A percentile compares a stretch with the other conserved stretches of the same genome.
These are phyloP conservation scores for Draba incana DNA, from an alignment of 345 rosid genomes.

Conservation along the genomic window DNA sequence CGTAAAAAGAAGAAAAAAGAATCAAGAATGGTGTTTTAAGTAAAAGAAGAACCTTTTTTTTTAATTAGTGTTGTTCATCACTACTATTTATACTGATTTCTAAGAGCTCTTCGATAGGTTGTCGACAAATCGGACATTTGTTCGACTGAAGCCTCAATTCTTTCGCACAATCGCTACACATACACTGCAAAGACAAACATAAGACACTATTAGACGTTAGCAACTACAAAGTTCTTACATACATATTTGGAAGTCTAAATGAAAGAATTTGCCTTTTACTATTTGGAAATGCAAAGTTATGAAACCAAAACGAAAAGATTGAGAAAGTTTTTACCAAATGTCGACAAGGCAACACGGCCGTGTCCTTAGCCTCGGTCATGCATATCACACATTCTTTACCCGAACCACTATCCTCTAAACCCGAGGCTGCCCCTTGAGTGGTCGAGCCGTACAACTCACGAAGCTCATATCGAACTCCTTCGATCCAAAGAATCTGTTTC, in stretches of 20 bases:
- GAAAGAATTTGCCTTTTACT: background rate
- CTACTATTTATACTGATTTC: constrained; percentile 68
- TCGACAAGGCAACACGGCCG: constrained; percentile 84
- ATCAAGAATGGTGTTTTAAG: constrained; percentile 31
- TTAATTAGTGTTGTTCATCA: constrained; percentile 41
- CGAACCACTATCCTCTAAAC: constrained; percentile 60
- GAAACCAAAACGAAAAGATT: background rate
- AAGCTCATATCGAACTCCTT: constrained; percentile 80
- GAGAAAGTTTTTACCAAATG: constrained; percentile 64
- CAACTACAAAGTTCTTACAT: background rate
- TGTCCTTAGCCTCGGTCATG: constrained; percentile 91
- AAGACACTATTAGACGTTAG: constrained; percentile 2
- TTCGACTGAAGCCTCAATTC: constrained; percentile 77
- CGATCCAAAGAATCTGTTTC: constrained; percentile 84
- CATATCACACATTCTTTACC: constrained; percentile 94
- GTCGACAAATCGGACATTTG: constrained; percentile 93
- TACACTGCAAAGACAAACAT: constrained; percentile 55
- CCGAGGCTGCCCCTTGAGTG: constrained; percentile 46
- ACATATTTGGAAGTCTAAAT: too few species aligned
- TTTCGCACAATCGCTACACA: constrained; percentile 88
- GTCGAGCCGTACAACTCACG: constrained; percentile 77
- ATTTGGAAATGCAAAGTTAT: background rate
- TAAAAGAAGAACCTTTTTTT: constrained; percentile 28
- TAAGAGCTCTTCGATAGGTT: constrained; percentile 76
- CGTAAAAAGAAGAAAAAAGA: constrained; percentile 9